Evolutionary conservation across 1,139 yeast genomes (phyloP), one percentile per base, ranked within the genome.

Genomic region (Meyerozyma sp.): DNA sequence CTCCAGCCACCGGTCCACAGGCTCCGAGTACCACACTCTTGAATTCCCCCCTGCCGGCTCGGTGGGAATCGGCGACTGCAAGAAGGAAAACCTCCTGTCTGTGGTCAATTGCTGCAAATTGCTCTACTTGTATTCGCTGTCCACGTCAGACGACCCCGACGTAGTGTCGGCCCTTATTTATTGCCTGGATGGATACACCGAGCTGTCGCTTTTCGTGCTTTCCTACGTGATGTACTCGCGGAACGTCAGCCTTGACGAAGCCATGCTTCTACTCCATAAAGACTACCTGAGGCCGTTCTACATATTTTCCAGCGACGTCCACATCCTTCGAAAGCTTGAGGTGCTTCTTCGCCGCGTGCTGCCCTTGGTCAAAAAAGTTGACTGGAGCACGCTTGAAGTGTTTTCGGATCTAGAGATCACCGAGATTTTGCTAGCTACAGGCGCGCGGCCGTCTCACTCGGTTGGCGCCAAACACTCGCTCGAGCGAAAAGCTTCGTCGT

Each of bases 181-280:
- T 58, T 90, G 96, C 58, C 79, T 87, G 4, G 97, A 91, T 65
- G 98, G 98, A 0, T 91, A 90, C 62, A 89, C 97, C 0, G 97
- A 91, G 58, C 85, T 91, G 48, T 82, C 96, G 5, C 70, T 91
- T 26, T 65, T 91, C 40, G 78, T 82, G 0, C 66, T 89, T 38
- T 79, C 90, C 48, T 90, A 79, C 57, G 54, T 86, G 45, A 84
- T 91, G 49, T 91, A 84, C 61, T 63, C 84, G 3, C 70, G 80
- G 37, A 79, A 84, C 42, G 57, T 77, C 29, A 65, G 81, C 1
- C 51, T 77, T n/a, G 77, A 72, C 42, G 73, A 72, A 25, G 82
- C 82, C 2, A 68, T 78, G 47, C 57, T 86, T 16, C 74, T 75
- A 47, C 62, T 89, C 43, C 96, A 90, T 59, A 52, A 59, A 34